Evolutionary conservation across 2,329 filamentous ascomycete genomes (phyloP).

Genomic region (Neonectria sp.): DNA sequence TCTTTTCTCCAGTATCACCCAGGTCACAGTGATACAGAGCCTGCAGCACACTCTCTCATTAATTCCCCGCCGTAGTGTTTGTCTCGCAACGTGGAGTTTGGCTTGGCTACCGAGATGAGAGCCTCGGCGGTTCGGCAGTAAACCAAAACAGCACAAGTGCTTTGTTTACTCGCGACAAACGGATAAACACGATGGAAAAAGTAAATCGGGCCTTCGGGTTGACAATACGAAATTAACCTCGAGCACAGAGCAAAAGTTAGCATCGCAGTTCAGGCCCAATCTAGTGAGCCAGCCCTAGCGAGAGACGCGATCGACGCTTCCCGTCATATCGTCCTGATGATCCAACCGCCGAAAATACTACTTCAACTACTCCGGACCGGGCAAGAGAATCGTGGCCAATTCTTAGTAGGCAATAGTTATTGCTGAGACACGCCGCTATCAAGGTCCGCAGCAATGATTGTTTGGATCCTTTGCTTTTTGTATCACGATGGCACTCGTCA

Average conservation of each 20-base stretch:
- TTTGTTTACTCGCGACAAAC: not conserved
- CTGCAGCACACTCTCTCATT: not conserved
- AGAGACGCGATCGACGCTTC: slow-evolving; percentile 19
- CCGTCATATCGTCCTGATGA: slow-evolving; percentile 20
- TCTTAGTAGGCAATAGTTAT: not conserved
- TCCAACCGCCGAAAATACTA: slow-evolving; percentile 11
- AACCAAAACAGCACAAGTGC: not conserved
- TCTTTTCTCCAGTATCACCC: not conserved
- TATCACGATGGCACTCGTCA: slow-evolving; percentile 14
- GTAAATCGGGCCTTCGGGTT: not conserved
- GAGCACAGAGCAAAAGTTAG: slow-evolving; percentile 14
- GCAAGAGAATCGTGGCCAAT: slow-evolving; percentile 6
- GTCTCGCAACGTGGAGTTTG: not conserved
- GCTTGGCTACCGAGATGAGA: not conserved
- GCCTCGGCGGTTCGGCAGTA: not conserved
- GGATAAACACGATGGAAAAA: not conserved
- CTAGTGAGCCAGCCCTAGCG: slow-evolving; percentile 10
- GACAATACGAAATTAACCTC: slow-evolving; percentile 3
- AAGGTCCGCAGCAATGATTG: not conserved
- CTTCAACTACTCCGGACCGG: not conserved
- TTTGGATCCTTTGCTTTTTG: slow-evolving; percentile 7
- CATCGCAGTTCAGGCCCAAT: slow-evolving; percentile 13
- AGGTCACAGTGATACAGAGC: not conserved
- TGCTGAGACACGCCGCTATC: slow-evolving; percentile 8
- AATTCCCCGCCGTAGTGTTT: not conserved